Percentiles rank a stretch among this genome's conserved stretches.
Evolutionary conservation across 2,329 filamentous ascomycete genomes (phyloP).

Genomic region (Colletotrichum chlorophyti): DNA sequence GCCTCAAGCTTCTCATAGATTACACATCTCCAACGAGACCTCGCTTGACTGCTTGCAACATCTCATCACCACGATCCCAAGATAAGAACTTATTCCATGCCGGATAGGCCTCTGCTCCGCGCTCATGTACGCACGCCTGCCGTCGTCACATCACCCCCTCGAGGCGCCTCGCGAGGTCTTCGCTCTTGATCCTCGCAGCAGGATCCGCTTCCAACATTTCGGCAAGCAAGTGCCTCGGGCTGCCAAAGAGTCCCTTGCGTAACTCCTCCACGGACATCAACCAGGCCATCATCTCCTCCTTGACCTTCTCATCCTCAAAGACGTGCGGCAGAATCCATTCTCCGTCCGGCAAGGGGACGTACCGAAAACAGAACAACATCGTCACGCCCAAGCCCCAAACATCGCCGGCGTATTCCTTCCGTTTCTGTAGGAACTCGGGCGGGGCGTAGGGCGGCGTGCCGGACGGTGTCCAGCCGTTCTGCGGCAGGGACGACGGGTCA

Average conservation of each 20-base stretch:
- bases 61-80: too few relatives aligned
- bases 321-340: neutral
- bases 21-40: too few relatives aligned
- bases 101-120: too few relatives aligned
- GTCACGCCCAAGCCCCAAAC: neutral
- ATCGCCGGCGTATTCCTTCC: neutral
- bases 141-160: too few relatives aligned
- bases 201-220: neutral
- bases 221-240: too few relatives aligned
- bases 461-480: neutral
- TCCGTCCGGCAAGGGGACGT: neutral
- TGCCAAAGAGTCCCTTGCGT: too few relatives aligned
- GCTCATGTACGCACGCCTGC: too few relatives aligned
- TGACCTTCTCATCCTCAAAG: neutral
- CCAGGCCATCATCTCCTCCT: neutral
- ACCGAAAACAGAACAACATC: neutral
- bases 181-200: neutral
- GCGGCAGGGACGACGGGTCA: neutral
- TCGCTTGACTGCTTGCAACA: too few relatives aligned
- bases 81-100: too few relatives aligned
- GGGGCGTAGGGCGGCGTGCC: neutral
- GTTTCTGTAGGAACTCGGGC: neutral
- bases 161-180: neutral
- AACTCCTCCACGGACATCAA: neutral
- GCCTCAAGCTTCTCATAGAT: too few relatives aligned